Conservation (phyloP, 176 grass and related monocot species). For the Eragrostis nindensis region DNA sequence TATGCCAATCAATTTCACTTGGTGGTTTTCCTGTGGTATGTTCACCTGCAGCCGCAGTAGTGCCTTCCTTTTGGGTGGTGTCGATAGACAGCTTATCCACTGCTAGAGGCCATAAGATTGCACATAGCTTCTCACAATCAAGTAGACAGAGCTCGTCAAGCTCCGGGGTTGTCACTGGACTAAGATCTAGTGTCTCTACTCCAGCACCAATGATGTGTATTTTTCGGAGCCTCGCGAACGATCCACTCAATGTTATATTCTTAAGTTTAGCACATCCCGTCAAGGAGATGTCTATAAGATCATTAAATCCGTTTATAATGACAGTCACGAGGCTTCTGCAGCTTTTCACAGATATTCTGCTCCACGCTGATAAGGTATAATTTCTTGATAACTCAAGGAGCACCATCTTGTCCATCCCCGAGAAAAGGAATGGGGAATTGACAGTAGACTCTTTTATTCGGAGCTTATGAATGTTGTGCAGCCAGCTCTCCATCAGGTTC, state of each 20-base stretch:
- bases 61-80: neutral
- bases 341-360: neutral
- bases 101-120: neutral
- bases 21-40: neutral
- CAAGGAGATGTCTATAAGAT: neutral
- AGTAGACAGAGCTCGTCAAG: neutral
- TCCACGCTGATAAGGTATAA: neutral
- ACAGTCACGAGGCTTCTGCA: neutral
- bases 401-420: neutral
- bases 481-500: too few species aligned
- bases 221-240: too few species aligned
- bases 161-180: neutral
- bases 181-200: slow-evolving; percentile 6
- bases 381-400: neutral
- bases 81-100: neutral
- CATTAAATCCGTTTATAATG: neutral
- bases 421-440: neutral
- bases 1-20: neutral
- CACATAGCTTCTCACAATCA: neutral
- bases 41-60: neutral
- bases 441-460: neutral
- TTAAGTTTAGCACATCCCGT: neutral
- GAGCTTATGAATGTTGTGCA: slow-evolving; percentile 17
- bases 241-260: neutral
- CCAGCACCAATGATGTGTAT: neutral